Base-by-base conservation (phyloP, 2,329 filamentous ascomycete species). In the Colletotrichum acutatum region DNA sequence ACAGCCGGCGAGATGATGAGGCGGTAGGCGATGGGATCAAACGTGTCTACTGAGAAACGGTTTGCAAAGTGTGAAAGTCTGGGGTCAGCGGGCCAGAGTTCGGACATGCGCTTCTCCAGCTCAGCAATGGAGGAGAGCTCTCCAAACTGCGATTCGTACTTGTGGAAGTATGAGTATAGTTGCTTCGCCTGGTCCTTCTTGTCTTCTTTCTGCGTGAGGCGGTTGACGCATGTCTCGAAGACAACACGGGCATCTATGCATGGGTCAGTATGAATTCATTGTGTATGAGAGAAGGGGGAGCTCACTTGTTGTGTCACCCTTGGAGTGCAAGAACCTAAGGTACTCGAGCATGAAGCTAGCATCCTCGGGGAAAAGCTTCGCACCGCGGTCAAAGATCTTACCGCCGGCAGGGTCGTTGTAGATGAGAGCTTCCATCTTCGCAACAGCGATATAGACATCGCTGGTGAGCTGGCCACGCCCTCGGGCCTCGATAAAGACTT, bases 321-420 rank as follows among this genome's bases (percentile, higher is more conserved):
- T 95, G 14, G 94, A 93, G 78, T 98, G 93, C 72, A 99, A 86
- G 82, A 98, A 97, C 84, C 98, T 98, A 78, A 99, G 88, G 82
- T 99, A 98, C 82, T 98, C 95, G 64, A 99, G 89, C 75, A 97
- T 95, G 83, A 98, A 98, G 71, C 91, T 89, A 81, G 98, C 95
- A 78, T 98, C 96, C 61, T 97, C 94, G 0, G 96, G 96, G 79
- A 98, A 99, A 14, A 99, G 87, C 79, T 95, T 97, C 75, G 96
- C 92, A 24, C 97, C 97, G 58, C 96, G 93, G 80, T 99, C 97
- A 76, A 98, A 97, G 73, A 99, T 98, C 84, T 97, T 98, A 56
- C 93, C 94, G 1, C 95, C 96, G 0, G 97, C 94, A 0, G 92
- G 90, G 78, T 98, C 97, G 79, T 97, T 97, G 83, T 99, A 99